Base-by-base conservation (phyloP, 2,329 filamentous ascomycete genomes). In the Sporothrix mexicana region DNA sequence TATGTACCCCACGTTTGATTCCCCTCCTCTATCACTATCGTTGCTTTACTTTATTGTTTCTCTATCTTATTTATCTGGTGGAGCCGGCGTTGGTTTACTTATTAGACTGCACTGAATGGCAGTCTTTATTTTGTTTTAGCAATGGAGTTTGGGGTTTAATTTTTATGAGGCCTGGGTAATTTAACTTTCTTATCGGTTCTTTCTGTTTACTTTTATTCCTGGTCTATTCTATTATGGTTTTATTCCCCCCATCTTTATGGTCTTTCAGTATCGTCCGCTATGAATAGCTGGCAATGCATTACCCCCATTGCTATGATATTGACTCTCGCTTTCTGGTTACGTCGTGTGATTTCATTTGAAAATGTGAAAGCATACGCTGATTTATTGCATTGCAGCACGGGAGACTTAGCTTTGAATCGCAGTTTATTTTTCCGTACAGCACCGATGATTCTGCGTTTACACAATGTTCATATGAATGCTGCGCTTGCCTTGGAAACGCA, bases 191-290 rank as follows among this genome's bases (percentile, higher is more conserved):
- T 17, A 17, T 25, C 23, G 9, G 61, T 9, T 66, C 8, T 25
- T 25, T 45, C n/a, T 12, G 30, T 36, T 36, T 36, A 36, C 43
- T 8, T 49, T 51, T 12, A n/a, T 1, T 17, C 6, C 15, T 47
- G 9, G 61, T 9, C 47, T 13, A 47, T 25, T 25, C 41, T 12
- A 7, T 36, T 4, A 17, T 45, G 9, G n/a, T 41, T 7, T 66
- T 66, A 66, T 66, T 66, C 61, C 61, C 61, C 61, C n/a, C 8
- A 47, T 25, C 20, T 66, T 36, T 61, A 25, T 61, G 20, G 45
- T 10, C 47, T 25, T 43, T 3, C 41, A 12, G 41, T 12, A 36
- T 5, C 7, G 30, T n/a, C 41, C 25, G 20, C 12, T 5, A 23
- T 55, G 45, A 9, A 13, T 41, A 25, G 20, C 23, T n/a, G n/a